Base-by-base conservation (phyloP, 2,329 filamentous ascomycete species). In the Fusarium graminum region DNA sequence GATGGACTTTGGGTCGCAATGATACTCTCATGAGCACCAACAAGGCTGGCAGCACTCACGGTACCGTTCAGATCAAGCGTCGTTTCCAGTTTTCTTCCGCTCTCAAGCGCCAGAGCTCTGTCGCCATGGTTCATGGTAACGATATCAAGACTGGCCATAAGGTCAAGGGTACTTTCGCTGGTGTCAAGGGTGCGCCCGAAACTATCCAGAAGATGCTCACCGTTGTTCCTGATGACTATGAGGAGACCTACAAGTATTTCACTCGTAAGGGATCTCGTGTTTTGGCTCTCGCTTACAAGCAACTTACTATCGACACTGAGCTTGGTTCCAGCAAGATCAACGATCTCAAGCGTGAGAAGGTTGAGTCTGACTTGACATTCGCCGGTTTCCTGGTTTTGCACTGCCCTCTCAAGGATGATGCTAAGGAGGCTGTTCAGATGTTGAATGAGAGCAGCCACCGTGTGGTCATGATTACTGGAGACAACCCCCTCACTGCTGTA, bases 181-280 rank as follows among this genome's bases (percentile, higher is more conserved):
- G 90, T 77, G 95, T 98, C 68, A 99, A 99, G 82, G 95, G 95
- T 76, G 95, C 95, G 9, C 95, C 95, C 1, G 95, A 99, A 81
- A 99, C 95, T 1, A 97, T 99, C 73, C 89, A 92, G 78, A 94
- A 92, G 75, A 97, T 97, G 92, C 85, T 99, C 63, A 85, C 92
- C 34, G 85, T 90, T 32, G 87, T 93, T 11, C 95, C 95, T 9
- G 84, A 88, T 2, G 88, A 97, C 75, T 99, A 99, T 74, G 95
- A 99, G 77, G 95, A 98, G 80, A 99, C 95, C 0, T 99, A 89
- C 86, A 99, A 98, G 80, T 93, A 97, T 81, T 99, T 98, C 75
- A 98, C 94, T 53, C 89, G 95, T 66, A 97, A 96, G 72, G 95
- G 95, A 71, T 96, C 93, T 41, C 92, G 95, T 82, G 95, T 99